Evolutionary conservation across 1,284 basidiomycete genomes (phyloP).

Genomic region (Trametes hirsuta): DNA sequence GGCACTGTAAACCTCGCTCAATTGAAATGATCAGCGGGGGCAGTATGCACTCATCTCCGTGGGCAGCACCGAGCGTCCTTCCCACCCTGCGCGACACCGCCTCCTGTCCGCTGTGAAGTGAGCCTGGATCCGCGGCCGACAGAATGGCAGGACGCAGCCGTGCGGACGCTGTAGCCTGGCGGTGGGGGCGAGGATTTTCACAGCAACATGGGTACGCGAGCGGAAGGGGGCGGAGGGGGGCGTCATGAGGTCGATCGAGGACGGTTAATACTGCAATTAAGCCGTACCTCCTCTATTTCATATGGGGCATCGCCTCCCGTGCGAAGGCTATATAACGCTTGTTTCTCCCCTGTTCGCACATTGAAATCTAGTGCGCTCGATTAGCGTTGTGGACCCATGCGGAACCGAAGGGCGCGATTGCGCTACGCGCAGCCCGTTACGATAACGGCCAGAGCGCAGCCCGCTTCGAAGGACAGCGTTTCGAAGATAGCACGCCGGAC

Average conservation of each 20-base stretch:
- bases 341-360: constrained; percentile 5
- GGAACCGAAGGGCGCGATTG: neutral
- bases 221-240: neutral
- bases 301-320: constrained; percentile 5
- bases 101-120: neutral
- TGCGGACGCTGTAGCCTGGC: neutral
- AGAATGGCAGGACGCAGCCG: neutral
- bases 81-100: neutral
- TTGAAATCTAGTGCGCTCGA: neutral
- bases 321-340: constrained; percentile 3
- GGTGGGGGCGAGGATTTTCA: neutral
- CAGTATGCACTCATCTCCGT: neutral
- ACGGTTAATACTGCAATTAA: neutral
- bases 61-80: neutral
- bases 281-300: constrained; percentile 2
- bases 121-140: neutral
- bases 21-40: neutral
- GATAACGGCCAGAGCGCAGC: neutral
- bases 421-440: neutral
- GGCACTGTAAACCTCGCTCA: neutral
- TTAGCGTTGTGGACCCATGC: neutral
- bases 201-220: neutral
- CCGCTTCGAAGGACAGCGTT: neutral
- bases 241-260: neutral
- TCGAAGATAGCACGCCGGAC: neutral